Evolutionary conservation across 345 rosid genomes (phyloP).

Genomic region (Salix arbutifolia): DNA sequence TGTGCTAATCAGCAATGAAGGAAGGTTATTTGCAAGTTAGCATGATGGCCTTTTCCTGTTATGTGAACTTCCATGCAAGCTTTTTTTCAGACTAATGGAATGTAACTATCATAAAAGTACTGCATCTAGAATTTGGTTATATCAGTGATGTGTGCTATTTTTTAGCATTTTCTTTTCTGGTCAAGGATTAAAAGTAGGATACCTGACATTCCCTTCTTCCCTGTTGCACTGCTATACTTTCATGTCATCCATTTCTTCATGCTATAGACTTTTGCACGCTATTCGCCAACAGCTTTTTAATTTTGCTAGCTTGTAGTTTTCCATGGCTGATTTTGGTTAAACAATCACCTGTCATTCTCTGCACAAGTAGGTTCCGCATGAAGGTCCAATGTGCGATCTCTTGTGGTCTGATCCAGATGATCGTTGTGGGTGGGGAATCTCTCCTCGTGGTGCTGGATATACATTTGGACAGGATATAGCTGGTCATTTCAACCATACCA

Average conservation of each 20-base stretch:
- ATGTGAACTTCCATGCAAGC: background rate
- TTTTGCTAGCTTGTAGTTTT: background rate
- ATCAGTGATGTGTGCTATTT: background rate
- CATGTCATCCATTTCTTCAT: background rate
- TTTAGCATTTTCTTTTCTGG: background rate
- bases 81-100: background rate
- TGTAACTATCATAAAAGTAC: background rate
- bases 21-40: background rate
- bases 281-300: background rate
- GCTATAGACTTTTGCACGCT: background rate
- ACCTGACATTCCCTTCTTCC: background rate
- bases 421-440: conserved; percentile 96
- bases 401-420: conserved; percentile 99
- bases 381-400: conserved; percentile 98
- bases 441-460: conserved; percentile 98
- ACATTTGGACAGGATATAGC: conserved; percentile 97
- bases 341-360: background rate
- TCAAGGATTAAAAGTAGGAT: background rate
- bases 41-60: background rate
- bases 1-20: background rate
- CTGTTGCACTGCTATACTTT: background rate
- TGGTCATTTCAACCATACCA: conserved; percentile 71
- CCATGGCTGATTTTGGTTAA: background rate
- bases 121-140: background rate
- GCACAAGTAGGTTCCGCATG: conserved; percentile 75